Evolutionary conservation across 2,329 filamentous ascomycete genomes (phyloP), one percentile per base, ranked within the genome.

Genomic region (Arthrobotrys iridis): DNA sequence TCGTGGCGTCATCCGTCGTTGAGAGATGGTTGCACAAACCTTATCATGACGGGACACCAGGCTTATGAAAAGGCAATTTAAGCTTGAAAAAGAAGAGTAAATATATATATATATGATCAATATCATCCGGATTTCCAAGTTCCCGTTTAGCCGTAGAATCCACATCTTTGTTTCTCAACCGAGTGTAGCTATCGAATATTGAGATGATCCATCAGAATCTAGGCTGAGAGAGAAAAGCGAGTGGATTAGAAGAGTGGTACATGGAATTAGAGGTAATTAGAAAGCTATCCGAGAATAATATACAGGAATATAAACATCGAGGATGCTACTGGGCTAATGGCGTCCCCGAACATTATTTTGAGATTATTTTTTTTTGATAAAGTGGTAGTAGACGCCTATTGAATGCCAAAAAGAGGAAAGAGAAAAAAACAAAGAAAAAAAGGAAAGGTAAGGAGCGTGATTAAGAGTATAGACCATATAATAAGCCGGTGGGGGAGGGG

Each of bases 381-480:
- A 13, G 26, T n/a, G 45, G 24, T 15, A 30, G 26, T 33, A 58
- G 22, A 58, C 11, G 43, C 3, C 48, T 15, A n/a, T 41, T 15
- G 2, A 20, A 60, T 33, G 18, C 20, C 22, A 11, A 8, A n/a
- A 26, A n/a, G 28, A 28, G n/a, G 15, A 62, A 57, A 11, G 11
- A 20, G 20, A 26, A 40, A 37, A 18, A 35, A 37, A 33, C 20
- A 60, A 48, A 40, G 45, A 45, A 46, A 30, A 28, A 26, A 37
- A 43, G 41, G 22, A 33, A 45, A 41, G 41, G 13, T 10, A 11
- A 10, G 3, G n/a, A 40, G 15, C n/a, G 50, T 10, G 37, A 55
- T 55, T 55, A 55, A 55, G 50, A 37, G 37, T 55, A 55, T 15
- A 35, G 30, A 55, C 15, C 37, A 55, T 55, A 55, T 55, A 55